Percentiles rank a stretch among this genome's conserved stretches.
Evolutionary conservation across 176 grass and related monocot genomes (phyloP).

Genomic region (Oryza australiensis): DNA sequence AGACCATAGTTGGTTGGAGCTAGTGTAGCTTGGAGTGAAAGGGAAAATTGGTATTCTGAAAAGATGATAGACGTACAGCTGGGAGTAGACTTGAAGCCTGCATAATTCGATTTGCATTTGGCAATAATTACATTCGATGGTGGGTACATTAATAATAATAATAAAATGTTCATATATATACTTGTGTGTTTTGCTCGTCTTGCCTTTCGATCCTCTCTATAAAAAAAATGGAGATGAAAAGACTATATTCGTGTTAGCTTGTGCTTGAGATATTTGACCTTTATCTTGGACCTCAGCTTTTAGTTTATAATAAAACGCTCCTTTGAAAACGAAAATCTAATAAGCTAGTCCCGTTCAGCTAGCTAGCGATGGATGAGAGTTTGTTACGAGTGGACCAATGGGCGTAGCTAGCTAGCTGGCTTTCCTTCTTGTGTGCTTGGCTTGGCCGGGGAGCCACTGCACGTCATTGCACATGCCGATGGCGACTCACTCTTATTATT

Average conservation of each 20-base stretch:
- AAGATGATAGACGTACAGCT: background rate
- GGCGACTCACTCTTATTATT: background rate
- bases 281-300: constrained; percentile 27
- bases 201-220: background rate
- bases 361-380: background rate
- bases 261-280: background rate
- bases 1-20: background rate
- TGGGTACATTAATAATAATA: background rate
- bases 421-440: background rate
- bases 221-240: background rate
- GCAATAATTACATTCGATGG: background rate
- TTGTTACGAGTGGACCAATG: background rate
- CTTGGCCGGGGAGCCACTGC: background rate
- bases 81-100: background rate
- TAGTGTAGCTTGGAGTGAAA: background rate
- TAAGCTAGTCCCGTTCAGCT: background rate
- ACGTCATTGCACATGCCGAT: constrained; percentile 32
- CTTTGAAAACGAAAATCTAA: background rate
- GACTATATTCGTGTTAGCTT: background rate
- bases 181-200: background rate
- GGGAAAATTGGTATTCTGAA: background rate
- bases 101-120: background rate
- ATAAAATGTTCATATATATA: background rate
- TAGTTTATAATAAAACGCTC: background rate
- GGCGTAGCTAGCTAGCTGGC: background rate